Base-by-base conservation (phyloP, 1,139 yeast species). In the Saccharomyces hybrid region DNA sequence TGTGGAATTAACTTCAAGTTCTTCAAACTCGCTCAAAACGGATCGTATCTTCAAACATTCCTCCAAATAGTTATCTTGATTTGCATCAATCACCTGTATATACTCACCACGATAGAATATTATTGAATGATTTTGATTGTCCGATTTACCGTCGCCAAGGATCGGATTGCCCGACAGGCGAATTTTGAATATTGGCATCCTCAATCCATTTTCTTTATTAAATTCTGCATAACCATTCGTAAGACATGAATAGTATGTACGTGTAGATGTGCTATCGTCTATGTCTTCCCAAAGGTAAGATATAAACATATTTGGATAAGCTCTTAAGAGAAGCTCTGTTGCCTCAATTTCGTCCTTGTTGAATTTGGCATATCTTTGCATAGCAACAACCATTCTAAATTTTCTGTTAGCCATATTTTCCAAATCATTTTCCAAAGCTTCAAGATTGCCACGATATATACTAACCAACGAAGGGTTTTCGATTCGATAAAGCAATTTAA, bases 71-170 rank as follows among this genome's bases (percentile, higher is more conserved):
- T 88, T 87, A 66, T 88, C 96, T 66, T 88, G 96, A 61, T 88
- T 88, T 0, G 96, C 93, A 71, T 88, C 96, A 48, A 88, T 81
- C 1, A 88, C 87, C 69, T 88, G 96, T 57, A 88, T 84, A 62
- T 88, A 88, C 62, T 88, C 96, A 1, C 96, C 96, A 42, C 96
- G 78, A 61, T 85, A 83, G 63, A 83, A 88, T 2, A 87, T 80
- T n/a, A 88, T 63, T 0, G 95, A 79, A 65, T 82, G 83, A 62
- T 88, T 88, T 66, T 88, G 96, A 63, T 88, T 88, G 65, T 88
- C 96, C 2, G 95, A 83, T 66, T 88, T 88, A 3, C 96, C 96
- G 69, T 88, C 96, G 0, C 96, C 96, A 28, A 89, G 72, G 44
- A 88, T 86, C 2, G 96, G 96, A 65, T 89, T 83, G 0, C 96